Evolutionary conservation across 2,329 filamentous ascomycete species (phyloP).

Genomic region (Madurella mycetomatis): DNA sequence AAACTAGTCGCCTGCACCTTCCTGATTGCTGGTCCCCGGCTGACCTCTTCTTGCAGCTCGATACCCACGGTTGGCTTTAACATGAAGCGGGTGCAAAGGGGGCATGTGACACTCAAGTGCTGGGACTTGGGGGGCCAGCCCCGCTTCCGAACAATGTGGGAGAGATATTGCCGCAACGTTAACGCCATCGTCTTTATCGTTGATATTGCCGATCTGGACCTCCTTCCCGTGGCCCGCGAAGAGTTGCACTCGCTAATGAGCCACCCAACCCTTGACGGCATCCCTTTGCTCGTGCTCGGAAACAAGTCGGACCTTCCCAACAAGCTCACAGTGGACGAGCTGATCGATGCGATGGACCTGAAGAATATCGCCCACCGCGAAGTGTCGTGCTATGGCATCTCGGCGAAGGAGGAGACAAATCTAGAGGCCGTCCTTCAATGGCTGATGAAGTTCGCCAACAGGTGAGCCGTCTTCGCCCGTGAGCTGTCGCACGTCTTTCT

Average conservation of each 20-base stretch:
- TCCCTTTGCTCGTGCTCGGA: conserved; percentile 87
- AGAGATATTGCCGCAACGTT: conserved; percentile 94
- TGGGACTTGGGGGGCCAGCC: conserved; percentile 98
- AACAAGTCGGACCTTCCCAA: conserved; percentile 96
- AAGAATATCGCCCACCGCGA: conserved; percentile 87
- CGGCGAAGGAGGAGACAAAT: conserved; percentile 97
- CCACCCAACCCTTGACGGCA: conserved; percentile 79
- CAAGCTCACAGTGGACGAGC: conserved; percentile 86
- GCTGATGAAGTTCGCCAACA: conserved; percentile 84
- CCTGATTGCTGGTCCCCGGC: conserved; percentile 14
- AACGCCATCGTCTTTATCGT: conserved; percentile 99
- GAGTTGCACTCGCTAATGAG: conserved; percentile 87
- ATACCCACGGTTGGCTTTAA: conserved; percentile 99
- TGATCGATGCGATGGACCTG: conserved; percentile 89
- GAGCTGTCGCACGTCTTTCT: conserved; percentile 1
- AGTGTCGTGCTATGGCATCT: conserved; percentile 98
- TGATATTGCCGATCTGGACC: conserved; percentile 81
- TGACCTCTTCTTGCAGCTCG: conserved; percentile 61
- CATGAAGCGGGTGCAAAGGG: conserved; percentile 96
- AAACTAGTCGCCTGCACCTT: conserved; percentile 21
- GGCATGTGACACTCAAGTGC: conserved; percentile 97
- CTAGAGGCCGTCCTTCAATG: conserved; percentile 95
- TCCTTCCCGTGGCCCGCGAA: conserved; percentile 80
- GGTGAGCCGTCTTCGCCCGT: conserved; percentile 42
- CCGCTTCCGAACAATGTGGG: conserved; percentile 98